These are phyloP conservation scores for Pseudocercospora musae DNA, from an alignment of 2,329 filamentous ascomycete species.

Conservation along the genomic window DNA sequence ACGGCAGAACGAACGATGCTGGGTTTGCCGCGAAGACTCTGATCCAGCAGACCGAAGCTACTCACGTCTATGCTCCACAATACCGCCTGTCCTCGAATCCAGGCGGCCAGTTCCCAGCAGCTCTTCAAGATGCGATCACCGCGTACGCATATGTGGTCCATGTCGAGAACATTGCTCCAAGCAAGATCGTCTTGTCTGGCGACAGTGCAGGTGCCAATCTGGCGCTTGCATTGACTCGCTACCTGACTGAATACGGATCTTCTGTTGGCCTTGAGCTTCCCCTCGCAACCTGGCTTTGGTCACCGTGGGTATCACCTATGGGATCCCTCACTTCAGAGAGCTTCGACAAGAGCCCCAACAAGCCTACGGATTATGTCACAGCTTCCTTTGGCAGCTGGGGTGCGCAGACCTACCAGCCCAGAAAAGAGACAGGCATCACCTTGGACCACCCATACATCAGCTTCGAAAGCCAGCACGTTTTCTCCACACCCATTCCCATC, in stretches of 20 bases:
- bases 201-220: constrained; percentile 53
- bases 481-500: constrained; percentile 40
- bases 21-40: constrained; percentile 37
- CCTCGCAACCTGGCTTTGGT: constrained; percentile 42
- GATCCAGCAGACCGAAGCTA: constrained; percentile 35
- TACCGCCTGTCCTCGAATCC: constrained; percentile 49
- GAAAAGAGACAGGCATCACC: constrained; percentile 20
- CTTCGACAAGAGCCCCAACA: constrained; percentile 35
- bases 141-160: constrained; percentile 46
- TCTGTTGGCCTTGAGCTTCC: constrained; percentile 37
- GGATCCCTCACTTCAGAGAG: constrained; percentile 27
- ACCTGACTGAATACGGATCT: constrained; percentile 43
- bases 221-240: constrained; percentile 45
- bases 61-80: constrained; percentile 44
- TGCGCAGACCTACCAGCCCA: constrained; percentile 34
- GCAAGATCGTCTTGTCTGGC: constrained; percentile 45
- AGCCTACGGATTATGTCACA: constrained; percentile 43
- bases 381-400: constrained; percentile 45
- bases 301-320: constrained; percentile 42
- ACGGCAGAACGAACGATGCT: constrained; percentile 39
- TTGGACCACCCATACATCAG: constrained; percentile 40
- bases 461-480: constrained; percentile 37
- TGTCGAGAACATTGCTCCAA: constrained; percentile 39
- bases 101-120: constrained; percentile 49
- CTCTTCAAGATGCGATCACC: constrained; percentile 50